Evolutionary conservation across 2,329 filamentous ascomycete genomes (phyloP).

Genomic region (Fusarium tricinctum): DNA sequence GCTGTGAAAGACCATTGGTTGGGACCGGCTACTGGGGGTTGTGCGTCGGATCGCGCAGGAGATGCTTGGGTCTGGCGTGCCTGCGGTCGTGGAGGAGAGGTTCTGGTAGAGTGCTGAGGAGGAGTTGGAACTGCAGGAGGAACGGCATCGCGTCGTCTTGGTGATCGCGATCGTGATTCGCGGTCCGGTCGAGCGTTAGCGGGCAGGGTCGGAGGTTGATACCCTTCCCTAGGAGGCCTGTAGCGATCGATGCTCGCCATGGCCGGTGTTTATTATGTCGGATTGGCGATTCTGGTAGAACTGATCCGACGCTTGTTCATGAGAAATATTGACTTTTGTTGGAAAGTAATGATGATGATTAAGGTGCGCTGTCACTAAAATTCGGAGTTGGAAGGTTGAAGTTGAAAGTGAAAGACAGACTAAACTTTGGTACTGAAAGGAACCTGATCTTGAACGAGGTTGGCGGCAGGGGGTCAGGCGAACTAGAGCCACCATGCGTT

Average conservation of each 20-base stretch:
- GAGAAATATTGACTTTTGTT: constrained; percentile 30
- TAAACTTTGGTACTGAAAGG: constrained; percentile 30
- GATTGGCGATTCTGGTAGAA: constrained; percentile 42
- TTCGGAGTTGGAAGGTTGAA: constrained; percentile 18
- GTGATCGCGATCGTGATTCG: constrained; percentile 64
- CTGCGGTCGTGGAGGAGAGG: constrained; percentile 67
- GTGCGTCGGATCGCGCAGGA: constrained; percentile 57
- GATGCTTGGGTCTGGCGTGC: constrained; percentile 61
- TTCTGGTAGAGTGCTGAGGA: constrained; percentile 67
- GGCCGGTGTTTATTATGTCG: constrained; percentile 45
- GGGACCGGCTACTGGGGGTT: constrained; percentile 55
- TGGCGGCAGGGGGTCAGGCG: constrained; percentile 40
- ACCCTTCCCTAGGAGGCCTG: constrained; percentile 68
- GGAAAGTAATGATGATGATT: constrained; percentile 35
- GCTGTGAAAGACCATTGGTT: constrained; percentile 92
- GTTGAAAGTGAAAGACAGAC: constrained; percentile 31
- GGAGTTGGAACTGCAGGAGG: constrained; percentile 74
- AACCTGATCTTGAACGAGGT: constrained; percentile 45
- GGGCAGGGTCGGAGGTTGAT: constrained; percentile 66
- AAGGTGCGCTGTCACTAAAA: neutral
- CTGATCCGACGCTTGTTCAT: constrained; percentile 46
- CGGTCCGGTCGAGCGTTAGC: constrained; percentile 58
- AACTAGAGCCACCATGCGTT: constrained; percentile 33
- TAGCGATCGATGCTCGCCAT: constrained; percentile 75
- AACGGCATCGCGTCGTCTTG: constrained; percentile 64